These are phyloP conservation scores for Sordariomycetes sp. DNA, from an alignment of 2,329 filamentous ascomycete species.

Conservation along the genomic window DNA sequence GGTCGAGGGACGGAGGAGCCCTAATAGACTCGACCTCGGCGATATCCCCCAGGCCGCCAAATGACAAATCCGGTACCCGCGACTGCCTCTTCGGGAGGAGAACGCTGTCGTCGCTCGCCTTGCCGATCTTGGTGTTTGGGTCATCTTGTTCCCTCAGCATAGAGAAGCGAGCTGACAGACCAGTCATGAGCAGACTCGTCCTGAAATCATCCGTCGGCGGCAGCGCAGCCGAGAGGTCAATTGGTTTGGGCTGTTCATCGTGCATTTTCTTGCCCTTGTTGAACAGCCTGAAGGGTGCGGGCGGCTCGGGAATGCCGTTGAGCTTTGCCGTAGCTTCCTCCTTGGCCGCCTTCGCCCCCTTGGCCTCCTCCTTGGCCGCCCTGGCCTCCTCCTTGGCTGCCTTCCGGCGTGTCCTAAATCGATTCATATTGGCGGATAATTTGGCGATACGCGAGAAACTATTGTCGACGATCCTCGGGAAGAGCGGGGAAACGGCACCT, in stretches of 20 bases:
- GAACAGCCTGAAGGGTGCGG: slow-evolving; percentile 43
- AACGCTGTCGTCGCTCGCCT: slow-evolving; percentile 92
- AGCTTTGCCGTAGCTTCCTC: slow-evolving; percentile 29
- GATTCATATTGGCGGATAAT: slow-evolving; percentile 49
- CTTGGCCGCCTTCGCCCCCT: slow-evolving; percentile 43
- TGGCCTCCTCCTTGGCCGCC: slow-evolving; percentile 7
- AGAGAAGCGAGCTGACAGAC: slow-evolving; percentile 87
- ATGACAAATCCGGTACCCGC: slow-evolving; percentile 61
- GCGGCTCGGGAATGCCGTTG: slow-evolving; percentile 39
- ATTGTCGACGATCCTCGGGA: not conserved
- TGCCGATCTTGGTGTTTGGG: slow-evolving; percentile 77
- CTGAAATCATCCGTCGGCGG: slow-evolving; percentile 84
- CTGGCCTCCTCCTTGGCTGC: slow-evolving; percentile 40
- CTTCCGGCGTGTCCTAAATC: slow-evolving; percentile 66
- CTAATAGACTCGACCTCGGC: slow-evolving; percentile 80
- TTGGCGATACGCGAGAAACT: not conserved
- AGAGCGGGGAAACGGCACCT: not conserved
- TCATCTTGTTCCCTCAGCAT: slow-evolving; percentile 96
- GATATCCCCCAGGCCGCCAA: slow-evolving; percentile 63
- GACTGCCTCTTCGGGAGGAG: slow-evolving; percentile 75
- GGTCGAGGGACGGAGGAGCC: slow-evolving; percentile 43
- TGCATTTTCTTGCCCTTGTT: slow-evolving; percentile 42
- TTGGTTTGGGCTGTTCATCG: slow-evolving; percentile 44
- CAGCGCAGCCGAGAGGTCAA: slow-evolving; percentile 65
- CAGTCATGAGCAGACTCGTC: slow-evolving; percentile 92